Conservation (phyloP, 495 filamentous ascomycete species). For the Xylaria longipes region DNA sequence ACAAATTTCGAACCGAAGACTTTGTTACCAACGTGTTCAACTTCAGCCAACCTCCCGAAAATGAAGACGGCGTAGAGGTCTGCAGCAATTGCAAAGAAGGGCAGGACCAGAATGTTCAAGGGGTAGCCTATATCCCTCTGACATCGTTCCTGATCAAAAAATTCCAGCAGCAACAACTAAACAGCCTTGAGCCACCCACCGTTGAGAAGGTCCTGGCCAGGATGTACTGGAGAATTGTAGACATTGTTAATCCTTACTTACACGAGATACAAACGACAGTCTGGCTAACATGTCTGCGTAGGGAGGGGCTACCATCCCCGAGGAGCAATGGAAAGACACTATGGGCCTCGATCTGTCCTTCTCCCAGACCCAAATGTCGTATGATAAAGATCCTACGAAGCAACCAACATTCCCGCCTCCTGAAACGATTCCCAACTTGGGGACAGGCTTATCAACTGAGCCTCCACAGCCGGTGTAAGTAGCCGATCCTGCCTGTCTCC, state of each 20-base stretch:
- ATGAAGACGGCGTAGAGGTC: conserved; percentile 14
- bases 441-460: not conserved
- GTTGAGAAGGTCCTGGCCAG: conserved; percentile 21
- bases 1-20: conserved; percentile 9
- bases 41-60: conserved; percentile 16
- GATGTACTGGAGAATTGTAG: conserved; percentile 24
- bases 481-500: not conserved
- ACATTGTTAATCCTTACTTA: not conserved
- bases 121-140: conserved; percentile 8
- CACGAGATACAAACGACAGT: not conserved
- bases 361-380: conserved; percentile 19
- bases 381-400: not conserved
- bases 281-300: not conserved
- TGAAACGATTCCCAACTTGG: conserved; percentile 6
- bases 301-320: not conserved
- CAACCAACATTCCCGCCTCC: conserved; percentile 5
- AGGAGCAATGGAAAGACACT: conserved; percentile 16
- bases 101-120: conserved; percentile 13
- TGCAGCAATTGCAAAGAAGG: conserved; percentile 15
- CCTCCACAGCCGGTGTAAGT: conserved; percentile 4
- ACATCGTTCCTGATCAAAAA: conserved; percentile 12
- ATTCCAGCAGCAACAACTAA: conserved; percentile 14
- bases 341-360: conserved; percentile 12
- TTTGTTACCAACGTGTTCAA: conserved; percentile 21
- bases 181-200: conserved; percentile 8